Conservation (phyloP, 192 early-diverging fungal genomes). For the Umbelopsis vinacea region DNA sequence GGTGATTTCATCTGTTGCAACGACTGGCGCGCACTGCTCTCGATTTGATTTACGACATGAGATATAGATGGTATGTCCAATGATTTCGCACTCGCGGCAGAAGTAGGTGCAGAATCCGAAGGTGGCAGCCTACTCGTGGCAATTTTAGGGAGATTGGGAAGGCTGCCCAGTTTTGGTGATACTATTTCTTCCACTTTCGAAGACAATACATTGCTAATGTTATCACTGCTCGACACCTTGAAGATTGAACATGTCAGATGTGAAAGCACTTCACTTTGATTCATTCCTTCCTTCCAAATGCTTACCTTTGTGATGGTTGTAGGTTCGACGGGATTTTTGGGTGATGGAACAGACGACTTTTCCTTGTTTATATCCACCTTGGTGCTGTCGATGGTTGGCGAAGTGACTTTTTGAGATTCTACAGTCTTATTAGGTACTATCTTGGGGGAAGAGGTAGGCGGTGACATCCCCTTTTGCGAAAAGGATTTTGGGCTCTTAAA, state of each 20-base stretch:
- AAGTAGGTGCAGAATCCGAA: constrained; percentile 13
- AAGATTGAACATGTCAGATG: too few relatives aligned
- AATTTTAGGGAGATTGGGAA: neutral
- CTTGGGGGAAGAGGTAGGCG: too few relatives aligned
- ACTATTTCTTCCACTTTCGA: neutral
- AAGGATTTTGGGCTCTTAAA: neutral
- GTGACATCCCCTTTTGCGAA: too few relatives aligned
- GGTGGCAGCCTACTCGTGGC: neutral
- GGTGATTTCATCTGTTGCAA: neutral
- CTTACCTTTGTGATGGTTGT: neutral
- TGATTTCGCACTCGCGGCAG: neutral
- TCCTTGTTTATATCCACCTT: neutral
- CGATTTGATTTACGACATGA: neutral
- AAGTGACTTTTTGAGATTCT: neutral
- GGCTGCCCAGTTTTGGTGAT: neutral
- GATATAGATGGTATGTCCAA: neutral
- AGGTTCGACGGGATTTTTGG: neutral
- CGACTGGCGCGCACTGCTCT: neutral
- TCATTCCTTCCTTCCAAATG: too few relatives aligned
- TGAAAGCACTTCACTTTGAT: too few relatives aligned
- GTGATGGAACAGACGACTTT: neutral
- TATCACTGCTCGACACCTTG: too few relatives aligned
- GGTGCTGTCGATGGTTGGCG: neutral
- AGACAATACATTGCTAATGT: neutral
- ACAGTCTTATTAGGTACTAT: neutral